These are phyloP conservation scores for Aspergillus sp. DNA, from an alignment of 2,329 filamentous ascomycete genomes.

Conservation along the genomic window DNA sequence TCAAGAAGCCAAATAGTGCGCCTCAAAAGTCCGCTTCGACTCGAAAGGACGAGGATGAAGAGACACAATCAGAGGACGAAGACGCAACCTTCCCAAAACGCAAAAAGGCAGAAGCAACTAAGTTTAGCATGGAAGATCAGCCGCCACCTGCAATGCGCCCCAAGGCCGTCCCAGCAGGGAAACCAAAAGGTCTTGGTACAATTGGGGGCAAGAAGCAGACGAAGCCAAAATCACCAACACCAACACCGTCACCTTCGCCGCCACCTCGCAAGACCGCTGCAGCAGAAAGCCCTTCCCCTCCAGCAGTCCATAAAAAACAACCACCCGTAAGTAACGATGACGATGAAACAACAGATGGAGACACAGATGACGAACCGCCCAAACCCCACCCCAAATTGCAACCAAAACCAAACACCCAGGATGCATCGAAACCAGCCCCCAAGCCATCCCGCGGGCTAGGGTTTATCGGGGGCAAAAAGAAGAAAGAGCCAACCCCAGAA, in stretches of 20 bases:
- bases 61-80: conserved; percentile 14
- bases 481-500: conserved; percentile 17
- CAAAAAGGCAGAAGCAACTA: neutral
- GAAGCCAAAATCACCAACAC: neutral
- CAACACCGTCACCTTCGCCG: neutral
- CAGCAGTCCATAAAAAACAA: neutral
- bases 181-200: conserved; percentile 18
- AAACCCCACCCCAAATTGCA: neutral
- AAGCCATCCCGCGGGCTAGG: conserved; percentile 24
- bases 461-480: conserved; percentile 33
- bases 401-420: conserved; percentile 1
- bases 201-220: conserved; percentile 23
- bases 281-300: neutral
- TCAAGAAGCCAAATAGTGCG: conserved; percentile 18
- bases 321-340: neutral
- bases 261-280: neutral
- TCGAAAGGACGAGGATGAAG: conserved; percentile 6
- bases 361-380: neutral
- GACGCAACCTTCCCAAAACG: neutral
- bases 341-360: conserved; percentile 12
- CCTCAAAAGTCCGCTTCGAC: neutral
- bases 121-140: neutral
- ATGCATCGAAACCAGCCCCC: conserved; percentile 3
- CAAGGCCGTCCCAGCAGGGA: conserved; percentile 9
- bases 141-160: neutral